Conservation (phyloP, 495 filamentous ascomycete species). For the Staphylotrichum tortipilum region DNA sequence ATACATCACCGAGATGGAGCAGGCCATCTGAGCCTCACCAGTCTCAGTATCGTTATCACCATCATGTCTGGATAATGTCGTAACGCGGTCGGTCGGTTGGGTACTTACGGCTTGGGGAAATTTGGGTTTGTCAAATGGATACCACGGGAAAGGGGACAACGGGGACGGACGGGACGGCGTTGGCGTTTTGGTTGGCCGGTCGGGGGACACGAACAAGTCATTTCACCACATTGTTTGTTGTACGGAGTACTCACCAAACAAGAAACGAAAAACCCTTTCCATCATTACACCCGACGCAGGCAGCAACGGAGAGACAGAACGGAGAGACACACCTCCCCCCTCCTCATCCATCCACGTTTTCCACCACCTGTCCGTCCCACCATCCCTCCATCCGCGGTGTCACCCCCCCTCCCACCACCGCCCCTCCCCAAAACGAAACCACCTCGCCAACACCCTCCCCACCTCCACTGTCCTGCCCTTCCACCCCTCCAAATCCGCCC, state of each 20-base stretch:
- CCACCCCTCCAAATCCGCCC: slow-evolving; percentile 40
- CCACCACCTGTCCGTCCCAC: neutral
- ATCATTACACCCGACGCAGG: too few species aligned
- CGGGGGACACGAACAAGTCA: neutral
- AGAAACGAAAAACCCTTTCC: too few species aligned
- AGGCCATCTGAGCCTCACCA: slow-evolving; percentile 63
- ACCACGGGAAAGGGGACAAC: too few species aligned
- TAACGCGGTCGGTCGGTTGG: slow-evolving; percentile 10
- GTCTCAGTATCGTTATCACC: neutral
- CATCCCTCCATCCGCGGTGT: too few species aligned
- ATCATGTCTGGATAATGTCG: slow-evolving; percentile 12
- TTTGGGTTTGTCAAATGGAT: slow-evolving; percentile 4
- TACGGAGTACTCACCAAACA: too few species aligned
- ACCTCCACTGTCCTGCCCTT: slow-evolving; percentile 60
- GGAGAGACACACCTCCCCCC: too few species aligned
- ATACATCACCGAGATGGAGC: slow-evolving; percentile 98
- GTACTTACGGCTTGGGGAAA: slow-evolving; percentile 5
- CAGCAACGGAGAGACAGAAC: too few species aligned
- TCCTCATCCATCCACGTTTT: too few species aligned
- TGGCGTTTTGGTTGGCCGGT: neutral
- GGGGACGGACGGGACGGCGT: slow-evolving; percentile 9
- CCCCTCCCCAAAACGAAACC: slow-evolving; percentile 55
- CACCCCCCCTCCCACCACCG: slow-evolving; percentile 19
- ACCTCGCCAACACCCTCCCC: slow-evolving; percentile 55
- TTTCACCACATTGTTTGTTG: too few species aligned